A percentile compares a stretch with the other conserved stretches of the same genome.
phyloP scores from a whole-genome alignment of 2,329 filamentous ascomycete genomes.

The Acrodontium crateriforme region DNA sequence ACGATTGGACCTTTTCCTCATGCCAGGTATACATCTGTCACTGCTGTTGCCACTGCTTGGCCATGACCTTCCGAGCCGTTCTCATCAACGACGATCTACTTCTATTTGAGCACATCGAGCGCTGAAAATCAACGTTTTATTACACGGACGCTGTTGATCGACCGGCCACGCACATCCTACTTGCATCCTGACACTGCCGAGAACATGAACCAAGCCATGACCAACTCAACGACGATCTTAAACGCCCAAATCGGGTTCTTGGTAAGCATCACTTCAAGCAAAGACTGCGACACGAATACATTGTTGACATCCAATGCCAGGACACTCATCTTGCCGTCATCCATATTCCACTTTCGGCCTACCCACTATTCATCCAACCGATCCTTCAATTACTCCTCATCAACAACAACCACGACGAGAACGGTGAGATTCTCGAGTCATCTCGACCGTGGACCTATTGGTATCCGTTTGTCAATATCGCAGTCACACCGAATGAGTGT shows the following conservation, averaged over 20 bases:
- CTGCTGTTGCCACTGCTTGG: conserved; percentile 1
- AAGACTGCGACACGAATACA: neutral
- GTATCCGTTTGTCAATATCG: conserved; percentile 84
- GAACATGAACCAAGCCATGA: conserved; percentile 12
- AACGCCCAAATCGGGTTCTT: conserved; percentile 37
- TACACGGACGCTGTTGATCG: neutral
- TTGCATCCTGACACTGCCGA: neutral
- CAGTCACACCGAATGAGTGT: conserved; percentile 81
- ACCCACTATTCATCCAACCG: conserved; percentile 67
- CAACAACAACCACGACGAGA: conserved; percentile 24
- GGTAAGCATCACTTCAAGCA: conserved; percentile 23
- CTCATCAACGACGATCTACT: conserved; percentile 14
- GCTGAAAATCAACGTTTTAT: conserved; percentile 7
- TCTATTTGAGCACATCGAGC: conserved; percentile 17
- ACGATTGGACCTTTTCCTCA: too few relatives aligned
- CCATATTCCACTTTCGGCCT: conserved; percentile 70
- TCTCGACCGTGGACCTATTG: conserved; percentile 33
- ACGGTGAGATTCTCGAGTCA: conserved; percentile 23
- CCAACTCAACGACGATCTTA: conserved; percentile 30
- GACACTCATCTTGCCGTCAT: conserved; percentile 78
- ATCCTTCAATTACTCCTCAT: conserved; percentile 70
- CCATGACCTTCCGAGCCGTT: conserved; percentile 18
- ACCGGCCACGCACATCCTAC: neutral
- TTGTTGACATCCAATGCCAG: conserved; percentile 35
- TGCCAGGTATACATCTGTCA: too few relatives aligned